A percentile compares a stretch with the other conserved stretches of the same genome.
These are phyloP conservation scores for Coniochaeta hoffmannii DNA, from an alignment of 2,329 filamentous ascomycete genomes.

Conservation along the genomic window DNA sequence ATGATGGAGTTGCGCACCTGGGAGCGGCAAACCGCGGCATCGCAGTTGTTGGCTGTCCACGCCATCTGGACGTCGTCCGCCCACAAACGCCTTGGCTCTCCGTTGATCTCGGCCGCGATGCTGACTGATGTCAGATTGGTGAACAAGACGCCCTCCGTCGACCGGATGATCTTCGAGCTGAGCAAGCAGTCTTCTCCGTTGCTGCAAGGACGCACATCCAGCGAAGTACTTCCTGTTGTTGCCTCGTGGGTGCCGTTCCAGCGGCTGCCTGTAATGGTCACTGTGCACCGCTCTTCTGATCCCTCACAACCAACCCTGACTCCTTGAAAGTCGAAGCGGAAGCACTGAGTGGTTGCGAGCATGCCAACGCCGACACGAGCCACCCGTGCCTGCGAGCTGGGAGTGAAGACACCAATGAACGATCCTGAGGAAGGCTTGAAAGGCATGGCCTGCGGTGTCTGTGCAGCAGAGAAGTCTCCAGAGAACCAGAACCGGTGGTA, in stretches of 20 bases:
- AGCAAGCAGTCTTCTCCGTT: slow-evolving; percentile 21
- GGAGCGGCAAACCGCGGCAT: slow-evolving; percentile 28
- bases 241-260: slow-evolving; percentile 16
- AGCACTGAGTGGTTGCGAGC: slow-evolving; percentile 13
- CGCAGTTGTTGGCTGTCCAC: slow-evolving; percentile 34
- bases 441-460: slow-evolving; percentile 12
- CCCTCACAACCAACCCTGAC: slow-evolving; percentile 31
- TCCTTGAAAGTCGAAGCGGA: slow-evolving; percentile 29
- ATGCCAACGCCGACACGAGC: not conserved
- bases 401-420: slow-evolving; percentile 6
- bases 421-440: slow-evolving; percentile 18
- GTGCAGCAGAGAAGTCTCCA: slow-evolving; percentile 23
- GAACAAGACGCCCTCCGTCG: slow-evolving; percentile 14
- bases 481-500: slow-evolving; percentile 26
- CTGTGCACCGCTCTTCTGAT: slow-evolving; percentile 21
- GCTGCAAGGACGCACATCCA: slow-evolving; percentile 21
- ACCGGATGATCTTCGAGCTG: slow-evolving; percentile 15
- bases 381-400: not conserved
- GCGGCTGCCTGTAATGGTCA: slow-evolving; percentile 27
- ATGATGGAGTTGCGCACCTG: slow-evolving; percentile 20
- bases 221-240: slow-evolving; percentile 14
- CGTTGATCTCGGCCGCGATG: slow-evolving; percentile 30
- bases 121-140: slow-evolving; percentile 28
- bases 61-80: slow-evolving; percentile 35
- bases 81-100: slow-evolving; percentile 33